Percentiles rank a stretch among this genome's conserved stretches.
Evolutionary conservation across 2,329 filamentous ascomycete genomes (phyloP).

Genomic region (Colletotrichum spaethianum): DNA sequence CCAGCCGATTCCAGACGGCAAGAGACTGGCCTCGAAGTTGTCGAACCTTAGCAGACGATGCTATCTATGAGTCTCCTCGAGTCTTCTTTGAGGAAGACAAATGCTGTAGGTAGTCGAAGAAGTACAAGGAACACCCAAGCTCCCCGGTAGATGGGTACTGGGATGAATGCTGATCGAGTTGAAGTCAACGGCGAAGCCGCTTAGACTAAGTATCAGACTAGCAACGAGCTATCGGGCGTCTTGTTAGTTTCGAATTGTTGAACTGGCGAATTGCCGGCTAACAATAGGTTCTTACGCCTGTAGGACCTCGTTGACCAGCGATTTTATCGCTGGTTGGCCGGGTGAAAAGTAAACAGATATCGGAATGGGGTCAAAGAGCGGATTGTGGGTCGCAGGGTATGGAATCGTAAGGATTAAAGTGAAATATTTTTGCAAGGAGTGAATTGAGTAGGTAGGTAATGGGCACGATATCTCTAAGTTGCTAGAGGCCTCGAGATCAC

Average conservation of each 20-base stretch:
- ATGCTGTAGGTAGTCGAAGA: background rate
- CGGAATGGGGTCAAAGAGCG: slow-evolving; percentile 25
- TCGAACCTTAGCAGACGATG: background rate
- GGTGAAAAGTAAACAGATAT: slow-evolving; percentile 18
- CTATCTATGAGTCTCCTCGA: background rate
- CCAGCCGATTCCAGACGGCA: background rate
- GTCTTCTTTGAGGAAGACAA: background rate
- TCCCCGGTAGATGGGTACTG: slow-evolving; percentile 1
- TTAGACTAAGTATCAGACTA: background rate
- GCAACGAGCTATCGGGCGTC: background rate
- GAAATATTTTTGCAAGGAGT: background rate
- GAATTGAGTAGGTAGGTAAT: background rate
- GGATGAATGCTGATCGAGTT: slow-evolving; percentile 33
- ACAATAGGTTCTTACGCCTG: background rate
- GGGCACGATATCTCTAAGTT: background rate
- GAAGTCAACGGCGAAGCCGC: background rate
- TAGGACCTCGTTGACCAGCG: slow-evolving; percentile 2
- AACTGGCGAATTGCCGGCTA: background rate
- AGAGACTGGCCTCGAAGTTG: background rate
- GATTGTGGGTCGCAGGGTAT: slow-evolving; percentile 15
- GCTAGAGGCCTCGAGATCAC: slow-evolving; percentile 16
- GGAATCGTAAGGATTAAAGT: slow-evolving; percentile 1
- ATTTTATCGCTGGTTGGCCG: slow-evolving; percentile 14
- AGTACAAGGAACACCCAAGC: slow-evolving; percentile 34
- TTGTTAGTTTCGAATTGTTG: background rate